Evolutionary conservation across 495 filamentous ascomycete genomes (phyloP), one percentile per base, ranked within the genome.

Genomic region (Tetracladium marchalianum): DNA sequence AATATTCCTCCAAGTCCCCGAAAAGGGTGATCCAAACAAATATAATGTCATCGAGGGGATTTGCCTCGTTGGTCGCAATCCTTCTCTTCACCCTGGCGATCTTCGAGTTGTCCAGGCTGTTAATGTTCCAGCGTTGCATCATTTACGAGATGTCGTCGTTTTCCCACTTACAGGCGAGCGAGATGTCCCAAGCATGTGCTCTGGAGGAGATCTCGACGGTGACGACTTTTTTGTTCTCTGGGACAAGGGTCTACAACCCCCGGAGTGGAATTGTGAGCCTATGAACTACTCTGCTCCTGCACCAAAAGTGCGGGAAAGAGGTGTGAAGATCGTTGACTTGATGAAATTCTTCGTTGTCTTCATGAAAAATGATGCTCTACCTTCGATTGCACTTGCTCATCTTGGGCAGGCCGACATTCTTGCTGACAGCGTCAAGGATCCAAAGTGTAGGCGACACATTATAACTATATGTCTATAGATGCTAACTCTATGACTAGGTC

Each of bases 171-270:
- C 71, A 0, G 92, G 92, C 0, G 90, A 97, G 61, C 72, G 82
- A 34, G 87, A 90, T 52, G 62, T 99, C 19, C 75, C 88, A 7
- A 85, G 82, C 49, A 97, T 97, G 92, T 92, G 89, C 52, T 94
- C 92, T 5, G 92, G 92, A 2, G 93, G 92, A 5, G 92, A 99
- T 60, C 69, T 99, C 2, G 92, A 99, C 63, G 92, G 92, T 0
- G 92, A 99, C 54, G 93, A 97, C 58, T 99, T 84, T 57, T 74
- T 95, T 18, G 82, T 97, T 15, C 85, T 96, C 32, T 99, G 92
- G 92, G 89, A 99, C 53, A 55, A 69, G 31, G 75, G 82, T 37
- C 68, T 99, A 5, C 61, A 90, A 19, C 89, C 88, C 1, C 36
- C 45, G 0, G 66, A 82, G 39, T 86, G 79, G 75, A 83, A 88